Evolutionary conservation across 495 filamentous ascomycete genomes (phyloP).

Genomic region (Podospora conica): DNA sequence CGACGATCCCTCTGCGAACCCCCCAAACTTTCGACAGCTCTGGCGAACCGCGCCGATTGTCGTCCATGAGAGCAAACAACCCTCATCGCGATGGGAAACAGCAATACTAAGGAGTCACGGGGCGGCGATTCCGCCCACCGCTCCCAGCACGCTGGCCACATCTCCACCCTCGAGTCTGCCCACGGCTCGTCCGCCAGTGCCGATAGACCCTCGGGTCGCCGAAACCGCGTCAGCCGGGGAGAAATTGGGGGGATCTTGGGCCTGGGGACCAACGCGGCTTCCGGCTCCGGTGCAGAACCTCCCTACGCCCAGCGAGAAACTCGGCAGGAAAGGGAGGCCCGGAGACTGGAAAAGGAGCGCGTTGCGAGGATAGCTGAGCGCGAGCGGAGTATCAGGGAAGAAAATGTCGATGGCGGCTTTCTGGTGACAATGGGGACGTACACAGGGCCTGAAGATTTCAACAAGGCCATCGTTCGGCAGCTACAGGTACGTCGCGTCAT

Average conservation of each 20-base stretch:
- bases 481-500: slow-evolving; percentile 61
- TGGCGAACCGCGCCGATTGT: not conserved
- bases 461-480: slow-evolving; percentile 81
- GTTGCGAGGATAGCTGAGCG: slow-evolving; percentile 67
- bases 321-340: slow-evolving; percentile 82
- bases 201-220: slow-evolving; percentile 20
- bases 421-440: slow-evolving; percentile 93
- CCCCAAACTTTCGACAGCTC: not conserved
- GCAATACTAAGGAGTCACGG: slow-evolving; percentile 30
- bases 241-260: slow-evolving; percentile 25
- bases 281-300: slow-evolving; percentile 22
- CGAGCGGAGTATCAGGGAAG: slow-evolving; percentile 87
- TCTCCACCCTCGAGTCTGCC: slow-evolving; percentile 10
- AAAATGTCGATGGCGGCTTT: slow-evolving; percentile 91
- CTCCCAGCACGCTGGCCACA: slow-evolving; percentile 14
- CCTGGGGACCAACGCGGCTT: slow-evolving; percentile 14
- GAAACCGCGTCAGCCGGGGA: slow-evolving; percentile 25
- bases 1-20: not conserved
- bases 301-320: slow-evolving; percentile 66
- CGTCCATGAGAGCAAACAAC: not conserved
- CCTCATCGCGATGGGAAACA: slow-evolving; percentile 25
- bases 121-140: slow-evolving; percentile 22
- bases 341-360: slow-evolving; percentile 77
- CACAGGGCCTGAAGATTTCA: slow-evolving; percentile 87
- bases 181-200: slow-evolving; percentile 15